Evolutionary conservation across 1,284 basidiomycete species (phyloP), one percentile per base, ranked within the genome.

Genomic region (Rhodotorula sp.): DNA sequence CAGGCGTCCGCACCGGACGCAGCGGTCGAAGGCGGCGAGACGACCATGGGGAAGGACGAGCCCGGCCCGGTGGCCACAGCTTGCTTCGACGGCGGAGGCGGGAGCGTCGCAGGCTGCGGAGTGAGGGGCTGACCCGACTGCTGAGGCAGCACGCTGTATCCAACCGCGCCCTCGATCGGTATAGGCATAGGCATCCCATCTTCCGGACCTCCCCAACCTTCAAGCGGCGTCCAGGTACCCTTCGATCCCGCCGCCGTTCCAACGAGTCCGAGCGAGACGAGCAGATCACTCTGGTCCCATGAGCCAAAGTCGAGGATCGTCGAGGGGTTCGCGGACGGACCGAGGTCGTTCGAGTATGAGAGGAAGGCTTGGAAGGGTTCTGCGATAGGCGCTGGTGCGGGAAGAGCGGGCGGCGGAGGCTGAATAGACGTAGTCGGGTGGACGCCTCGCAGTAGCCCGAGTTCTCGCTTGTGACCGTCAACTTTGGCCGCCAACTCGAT

Each of bases 251-350:
- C 44, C 27, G 57, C 29, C 22, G 57, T 27, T 10, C 57, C 57
- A 24, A 74, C 67, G 34, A 74, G 62, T 9, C 73, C 73, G 34
- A 74, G 70, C 4, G 65, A 67, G 39, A 72, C 63, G 48, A 74
- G 63, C 2, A 74, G 49, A 54, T 74, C 73, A 10, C 62, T 56
- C 32, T 74, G 73, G 39, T 74, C 73, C 73, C 73, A 74, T 22
- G 61, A 57, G 32, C 64, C 63, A 22, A 67, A 69, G 39, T 72
- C 73, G 64, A 72, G 62, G 10, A 74, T 63, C 34, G 70, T 70
- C 32, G 64, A 54, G 4, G 64, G 36, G 17, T 47, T 51, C 24
- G 63, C 67, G 4, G 39, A 17, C 4, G 70, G 67, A 15, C 70
- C 62, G 30, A 69, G 65, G n/a, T 66, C 63, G n/a, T 48, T 20